Conservation (phyloP, 179 eudicot genomes). For the Silene coronaria region DNA sequence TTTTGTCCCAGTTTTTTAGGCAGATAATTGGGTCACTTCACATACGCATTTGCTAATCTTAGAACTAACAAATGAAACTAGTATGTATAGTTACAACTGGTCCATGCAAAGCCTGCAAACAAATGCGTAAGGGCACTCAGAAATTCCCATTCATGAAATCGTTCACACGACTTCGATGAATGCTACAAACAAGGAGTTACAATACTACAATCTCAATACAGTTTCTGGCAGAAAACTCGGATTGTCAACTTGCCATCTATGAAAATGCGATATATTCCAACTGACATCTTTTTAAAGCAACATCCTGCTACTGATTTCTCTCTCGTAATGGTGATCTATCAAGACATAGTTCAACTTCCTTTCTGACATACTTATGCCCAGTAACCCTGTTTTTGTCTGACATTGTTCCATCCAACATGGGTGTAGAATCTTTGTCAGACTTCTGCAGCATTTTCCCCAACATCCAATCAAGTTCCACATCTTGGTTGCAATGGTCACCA, state of each 20-base stretch:
- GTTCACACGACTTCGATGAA: background rate
- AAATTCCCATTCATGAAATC: background rate
- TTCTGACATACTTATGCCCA: conserved; percentile 16
- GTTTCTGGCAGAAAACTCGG: conserved; percentile 12
- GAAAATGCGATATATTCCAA: background rate
- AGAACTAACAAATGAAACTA: background rate
- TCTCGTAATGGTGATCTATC: conserved; percentile 68
- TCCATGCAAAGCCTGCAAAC: background rate
- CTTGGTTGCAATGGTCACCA: conserved; percentile 38
- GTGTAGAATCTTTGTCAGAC: conserved; percentile 23
- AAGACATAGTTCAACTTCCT: conserved; percentile 34
- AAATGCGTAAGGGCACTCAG: background rate
- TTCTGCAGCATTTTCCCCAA: conserved; percentile 40
- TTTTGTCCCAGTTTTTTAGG: background rate
- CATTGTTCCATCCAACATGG: conserved; percentile 12
- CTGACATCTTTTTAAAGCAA: background rate
- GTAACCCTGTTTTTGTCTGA: conserved; percentile 12
- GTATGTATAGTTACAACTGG: background rate
- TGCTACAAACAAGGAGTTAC: conserved; percentile 11
- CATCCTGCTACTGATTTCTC: conserved; percentile 41
- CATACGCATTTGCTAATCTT: background rate
- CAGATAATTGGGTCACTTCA: background rate
- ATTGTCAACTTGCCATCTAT: conserved; percentile 12
- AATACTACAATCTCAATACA: background rate
- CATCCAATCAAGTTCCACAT: conserved; percentile 42